Conservation (phyloP, 208 protist species). For the Vickermania spadyakhi region DNA sequence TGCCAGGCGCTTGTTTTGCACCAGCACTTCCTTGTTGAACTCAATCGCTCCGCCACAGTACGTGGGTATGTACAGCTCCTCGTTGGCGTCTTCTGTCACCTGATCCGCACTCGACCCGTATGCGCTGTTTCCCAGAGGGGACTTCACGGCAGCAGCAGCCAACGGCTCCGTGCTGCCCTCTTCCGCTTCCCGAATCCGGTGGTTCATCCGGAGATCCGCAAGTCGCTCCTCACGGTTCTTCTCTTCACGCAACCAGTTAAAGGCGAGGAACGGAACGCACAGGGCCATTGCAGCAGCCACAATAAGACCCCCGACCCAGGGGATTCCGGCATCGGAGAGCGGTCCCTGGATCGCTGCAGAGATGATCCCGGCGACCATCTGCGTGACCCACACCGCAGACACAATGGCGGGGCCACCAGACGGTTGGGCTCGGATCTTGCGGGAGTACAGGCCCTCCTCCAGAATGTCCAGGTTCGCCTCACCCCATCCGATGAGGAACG, state of each 20-base stretch:
- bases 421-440: conserved; percentile 24
- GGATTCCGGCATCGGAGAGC: conserved; percentile 19
- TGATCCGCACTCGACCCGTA: background rate
- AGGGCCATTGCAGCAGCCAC: conserved; percentile 17
- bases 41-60: conserved; percentile 21
- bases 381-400: conserved; percentile 30
- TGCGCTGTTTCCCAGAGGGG: background rate
- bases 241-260: conserved; percentile 39
- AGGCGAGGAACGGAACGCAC: conserved; percentile 26
- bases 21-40: conserved; percentile 26
- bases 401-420: conserved; percentile 23
- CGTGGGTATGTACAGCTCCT: conserved; percentile 1
- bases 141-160: background rate
- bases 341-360: conserved; percentile 30
- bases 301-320: conserved; percentile 18
- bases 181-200: conserved; percentile 7
- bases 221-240: conserved; percentile 24
- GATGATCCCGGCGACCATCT: conserved; percentile 23
- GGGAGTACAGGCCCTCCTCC: conserved; percentile 41
- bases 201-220: conserved; percentile 12
- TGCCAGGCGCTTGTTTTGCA: conserved; percentile 27
- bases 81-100: background rate
- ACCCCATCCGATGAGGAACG: conserved; percentile 27
- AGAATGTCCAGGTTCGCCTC: conserved; percentile 40
- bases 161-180: conserved; percentile 2